Percentiles rank a stretch among this genome's conserved stretches.
Evolutionary conservation across 768 basidiomycete genomes (phyloP).

Genomic region (Pulveroboletus ravenelii): DNA sequence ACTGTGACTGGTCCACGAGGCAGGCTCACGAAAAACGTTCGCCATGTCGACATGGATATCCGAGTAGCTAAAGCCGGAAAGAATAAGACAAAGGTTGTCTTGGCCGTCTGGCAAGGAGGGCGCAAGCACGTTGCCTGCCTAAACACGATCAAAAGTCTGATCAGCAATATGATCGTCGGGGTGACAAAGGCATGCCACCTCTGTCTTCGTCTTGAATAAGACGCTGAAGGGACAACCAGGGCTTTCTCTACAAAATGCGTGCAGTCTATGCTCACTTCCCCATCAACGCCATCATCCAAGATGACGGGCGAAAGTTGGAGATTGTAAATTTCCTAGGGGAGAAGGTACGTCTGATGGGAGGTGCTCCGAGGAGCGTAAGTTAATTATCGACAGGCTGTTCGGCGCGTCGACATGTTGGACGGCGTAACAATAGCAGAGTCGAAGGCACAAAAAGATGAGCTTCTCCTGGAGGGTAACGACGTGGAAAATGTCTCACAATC

Average conservation of each 20-base stretch:
- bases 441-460: constrained; percentile 90
- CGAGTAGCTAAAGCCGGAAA: constrained; percentile 70
- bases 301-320: constrained; percentile 65
- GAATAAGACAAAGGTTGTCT: constrained; percentile 65
- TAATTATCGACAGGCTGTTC: constrained; percentile 59
- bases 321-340: constrained; percentile 96
- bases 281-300: constrained; percentile 95
- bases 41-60: constrained; percentile 93
- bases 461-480: constrained; percentile 92
- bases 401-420: constrained; percentile 86
- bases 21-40: constrained; percentile 85
- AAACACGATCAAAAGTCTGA: constrained; percentile 90
- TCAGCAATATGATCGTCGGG: constrained; percentile 96
- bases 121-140: constrained; percentile 99
- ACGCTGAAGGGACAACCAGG: constrained; percentile 42
- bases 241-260: constrained; percentile 99
- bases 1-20: constrained; percentile 92
- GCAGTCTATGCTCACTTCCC: constrained; percentile 99
- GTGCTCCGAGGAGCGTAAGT: neutral
- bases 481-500: constrained; percentile 97
- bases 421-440: constrained; percentile 86
- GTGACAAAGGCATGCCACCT: constrained; percentile 74
- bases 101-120: constrained; percentile 97
- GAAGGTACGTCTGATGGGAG: constrained; percentile 53
- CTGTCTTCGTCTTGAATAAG: neutral